A percentile compares a stretch with the other conserved stretches of the same genome.
Conservation (phyloP, 306 rosid genomes). For the Casuarina glauca region DNA sequence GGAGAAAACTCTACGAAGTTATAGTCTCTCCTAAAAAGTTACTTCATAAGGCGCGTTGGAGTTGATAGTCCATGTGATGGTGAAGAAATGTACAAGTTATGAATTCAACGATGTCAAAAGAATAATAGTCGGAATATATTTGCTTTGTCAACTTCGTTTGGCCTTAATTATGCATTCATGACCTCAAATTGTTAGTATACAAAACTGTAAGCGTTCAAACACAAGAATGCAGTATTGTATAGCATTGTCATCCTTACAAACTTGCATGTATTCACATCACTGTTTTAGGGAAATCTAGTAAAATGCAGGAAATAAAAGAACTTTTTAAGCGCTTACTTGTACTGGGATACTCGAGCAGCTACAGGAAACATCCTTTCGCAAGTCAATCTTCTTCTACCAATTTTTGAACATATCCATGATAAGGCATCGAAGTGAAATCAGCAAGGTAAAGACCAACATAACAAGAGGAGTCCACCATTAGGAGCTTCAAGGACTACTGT, state of each 20-base stretch:
- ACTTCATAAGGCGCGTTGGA: no score
- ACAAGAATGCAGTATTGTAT: conserved; percentile 23
- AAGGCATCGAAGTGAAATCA: no score
- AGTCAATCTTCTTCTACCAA: not conserved
- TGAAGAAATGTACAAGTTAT: no score
- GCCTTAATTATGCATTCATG: conserved; percentile 15
- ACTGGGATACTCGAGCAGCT: not conserved
- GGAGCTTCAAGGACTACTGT: conserved; percentile 33
- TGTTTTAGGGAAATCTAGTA: not conserved
- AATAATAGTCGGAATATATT: no score
- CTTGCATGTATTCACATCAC: conserved; percentile 13
- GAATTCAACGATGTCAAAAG: no score
- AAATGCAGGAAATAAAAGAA: not conserved
- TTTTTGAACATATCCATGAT: conserved; percentile 12
- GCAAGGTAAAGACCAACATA: no score
- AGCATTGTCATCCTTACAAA: conserved; percentile 40
- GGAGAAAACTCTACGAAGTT: no score
- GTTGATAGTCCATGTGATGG: no score
- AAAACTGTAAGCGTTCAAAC: conserved; percentile 19
- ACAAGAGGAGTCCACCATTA: not conserved
- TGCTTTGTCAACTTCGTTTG: not conserved
- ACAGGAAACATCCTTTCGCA: not conserved
- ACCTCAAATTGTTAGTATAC: not conserved
- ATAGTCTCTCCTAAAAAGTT: no score
- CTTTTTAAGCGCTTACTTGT: not conserved